Conservation (phyloP, 331 rosid species). For the Malus hybrid region DNA sequence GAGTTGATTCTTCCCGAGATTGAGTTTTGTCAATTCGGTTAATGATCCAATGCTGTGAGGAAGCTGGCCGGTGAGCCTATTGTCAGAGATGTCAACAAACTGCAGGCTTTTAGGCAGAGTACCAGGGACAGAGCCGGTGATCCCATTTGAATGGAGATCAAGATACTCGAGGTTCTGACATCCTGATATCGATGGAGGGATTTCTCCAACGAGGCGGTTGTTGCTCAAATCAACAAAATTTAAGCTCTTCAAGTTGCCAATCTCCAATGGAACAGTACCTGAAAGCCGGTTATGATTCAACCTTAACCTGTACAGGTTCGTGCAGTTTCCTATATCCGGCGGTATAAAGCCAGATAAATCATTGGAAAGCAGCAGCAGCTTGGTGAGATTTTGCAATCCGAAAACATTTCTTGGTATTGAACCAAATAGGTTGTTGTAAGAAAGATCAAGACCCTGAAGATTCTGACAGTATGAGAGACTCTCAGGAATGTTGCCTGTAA, state of each 20-base stretch:
- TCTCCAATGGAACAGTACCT: slow-evolving; percentile 71
- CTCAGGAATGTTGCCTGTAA: slow-evolving; percentile 67
- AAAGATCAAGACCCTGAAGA: slow-evolving; percentile 71
- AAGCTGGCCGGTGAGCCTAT: slow-evolving; percentile 56
- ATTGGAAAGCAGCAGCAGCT: slow-evolving; percentile 65
- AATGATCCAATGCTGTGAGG: slow-evolving; percentile 47
- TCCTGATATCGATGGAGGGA: slow-evolving; percentile 56
- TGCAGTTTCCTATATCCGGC: slow-evolving; percentile 68
- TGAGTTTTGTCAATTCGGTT: slow-evolving; percentile 67
- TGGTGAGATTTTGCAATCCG: slow-evolving; percentile 49
- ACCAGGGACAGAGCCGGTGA: slow-evolving; percentile 60
- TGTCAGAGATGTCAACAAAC: slow-evolving; percentile 59
- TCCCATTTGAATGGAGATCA: slow-evolving; percentile 74
- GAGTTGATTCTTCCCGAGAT: slow-evolving; percentile 52
- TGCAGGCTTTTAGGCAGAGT: slow-evolving; percentile 65
- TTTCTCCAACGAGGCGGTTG: slow-evolving; percentile 58
- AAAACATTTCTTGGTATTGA: slow-evolving; percentile 53
- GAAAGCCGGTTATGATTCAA: slow-evolving; percentile 45
- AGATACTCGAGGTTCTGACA: slow-evolving; percentile 66
- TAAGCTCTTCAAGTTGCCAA: slow-evolving; percentile 50
- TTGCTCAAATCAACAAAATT: slow-evolving; percentile 52
- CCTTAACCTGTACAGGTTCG: slow-evolving; percentile 57
- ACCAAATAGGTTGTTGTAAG: slow-evolving; percentile 58
- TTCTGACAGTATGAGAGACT: slow-evolving; percentile 53
- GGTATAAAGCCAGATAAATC: slow-evolving; percentile 74